Evolutionary conservation across 768 basidiomycete species (phyloP), one percentile per base, ranked within the genome.

Genomic region (Tylopilus balloui): DNA sequence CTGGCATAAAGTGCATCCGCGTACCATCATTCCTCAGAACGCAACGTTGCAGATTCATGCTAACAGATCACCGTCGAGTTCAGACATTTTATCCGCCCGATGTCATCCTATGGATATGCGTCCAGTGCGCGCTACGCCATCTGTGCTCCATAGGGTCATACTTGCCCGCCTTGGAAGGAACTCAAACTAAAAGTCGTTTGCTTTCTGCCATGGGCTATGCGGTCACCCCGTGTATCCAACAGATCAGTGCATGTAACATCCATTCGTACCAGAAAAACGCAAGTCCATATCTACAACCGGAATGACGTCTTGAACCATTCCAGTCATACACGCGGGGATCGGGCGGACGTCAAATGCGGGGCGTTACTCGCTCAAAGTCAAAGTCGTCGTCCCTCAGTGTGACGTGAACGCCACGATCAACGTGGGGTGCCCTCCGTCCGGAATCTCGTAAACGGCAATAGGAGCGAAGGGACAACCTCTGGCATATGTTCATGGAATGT

Each of bases 401-500:
- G 55, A 52, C 39, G 45, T 41, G 23, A 10, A 48, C 42, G 34
- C 46, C 28, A 43, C 41, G 36, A 34, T 48, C 59, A 59, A 24
- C 44, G 52, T 47, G 47, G 55, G 28, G 42, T 32, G 25, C 35
- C 9, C 35, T 21, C 38, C 32, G 45, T 51, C 47, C 42, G 31
- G 25, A 50, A 52, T 60, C 57, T 59, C 49, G 29, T 41, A 35
- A 31, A 46, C 29, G 48, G 45, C 15, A 21, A 28, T 42, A 31
- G 29, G 17, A 12, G 11, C n/a, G 31, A 21, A 21, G 31, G 15
- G 25, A 13, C 40, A 34, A 19, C 42, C 36, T 44, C n/a, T 44
- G 25, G 50, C 55, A 43, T 62, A 47, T 35, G 29, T 42, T 48
- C 37, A 28, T 48, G 50, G 60, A 60, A 56, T 55, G 55, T 61